Evolutionary conservation across 345 rosid species (phyloP).

Genomic region (Bruguiera gymnorhiza): DNA sequence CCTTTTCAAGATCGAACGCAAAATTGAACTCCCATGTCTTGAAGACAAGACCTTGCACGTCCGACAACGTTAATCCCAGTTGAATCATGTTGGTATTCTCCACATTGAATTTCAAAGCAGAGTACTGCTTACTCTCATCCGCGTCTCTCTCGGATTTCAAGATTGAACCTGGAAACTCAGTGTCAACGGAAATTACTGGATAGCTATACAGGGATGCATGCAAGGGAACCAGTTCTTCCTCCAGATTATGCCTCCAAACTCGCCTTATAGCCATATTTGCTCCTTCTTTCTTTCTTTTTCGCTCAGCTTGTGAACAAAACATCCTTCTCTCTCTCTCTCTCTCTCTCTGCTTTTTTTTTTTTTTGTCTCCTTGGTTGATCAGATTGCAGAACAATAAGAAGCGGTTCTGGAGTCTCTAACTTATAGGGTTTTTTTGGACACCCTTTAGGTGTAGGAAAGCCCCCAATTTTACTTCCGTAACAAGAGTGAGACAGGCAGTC

Average conservation of each 20-base stretch:
- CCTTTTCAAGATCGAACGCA: background rate
- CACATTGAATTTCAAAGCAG: background rate
- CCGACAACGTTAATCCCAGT: background rate
- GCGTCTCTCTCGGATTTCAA: background rate
- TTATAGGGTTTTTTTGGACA: no score
- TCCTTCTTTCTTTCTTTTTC: no score
- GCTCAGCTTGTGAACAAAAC: no score
- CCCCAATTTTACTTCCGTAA: no score
- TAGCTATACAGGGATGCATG: background rate
- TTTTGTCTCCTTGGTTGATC: no score
- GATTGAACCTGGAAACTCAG: conserved; percentile 1
- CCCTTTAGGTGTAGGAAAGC: no score
- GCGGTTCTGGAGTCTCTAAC: no score
- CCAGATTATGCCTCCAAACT: background rate
- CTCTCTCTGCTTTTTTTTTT: no score
- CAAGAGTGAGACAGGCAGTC: no score
- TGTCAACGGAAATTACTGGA: background rate
- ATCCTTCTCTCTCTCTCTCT: no score
- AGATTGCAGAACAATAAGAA: no score
- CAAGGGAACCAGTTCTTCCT: background rate
- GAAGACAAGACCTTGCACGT: background rate
- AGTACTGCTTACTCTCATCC: background rate
- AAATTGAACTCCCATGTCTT: background rate
- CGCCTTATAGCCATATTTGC: background rate
- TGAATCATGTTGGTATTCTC: background rate